Evolutionary conservation across 2,329 filamentous ascomycete species (phyloP).

Genomic region (Fusarium sp.): DNA sequence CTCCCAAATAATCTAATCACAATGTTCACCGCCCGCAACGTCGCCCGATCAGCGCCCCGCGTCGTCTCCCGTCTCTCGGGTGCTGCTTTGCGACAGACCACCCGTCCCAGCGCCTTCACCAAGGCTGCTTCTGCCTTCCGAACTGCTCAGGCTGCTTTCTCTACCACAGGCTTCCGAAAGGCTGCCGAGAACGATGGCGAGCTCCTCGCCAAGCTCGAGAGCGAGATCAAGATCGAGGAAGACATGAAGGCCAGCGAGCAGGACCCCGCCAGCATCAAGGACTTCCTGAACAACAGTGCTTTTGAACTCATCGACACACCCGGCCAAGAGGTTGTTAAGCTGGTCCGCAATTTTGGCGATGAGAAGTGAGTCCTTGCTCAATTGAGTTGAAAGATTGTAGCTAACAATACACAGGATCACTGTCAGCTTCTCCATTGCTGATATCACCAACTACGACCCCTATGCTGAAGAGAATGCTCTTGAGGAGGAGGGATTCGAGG

Average conservation of each 20-base stretch:
- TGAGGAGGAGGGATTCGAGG: constrained; percentile 57
- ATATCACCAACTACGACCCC: constrained; percentile 58
- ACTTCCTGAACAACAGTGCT: constrained; percentile 87
- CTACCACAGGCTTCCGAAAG: constrained; percentile 58
- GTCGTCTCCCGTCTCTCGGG: constrained; percentile 69
- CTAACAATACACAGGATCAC: constrained; percentile 55
- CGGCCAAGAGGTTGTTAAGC: constrained; percentile 88
- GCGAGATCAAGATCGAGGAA: constrained; percentile 86
- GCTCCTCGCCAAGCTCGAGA: constrained; percentile 86
- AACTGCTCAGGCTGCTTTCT: constrained; percentile 62
- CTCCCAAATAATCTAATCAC: constrained; percentile 48
- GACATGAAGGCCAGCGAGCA: constrained; percentile 81
- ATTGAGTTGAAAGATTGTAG: constrained; percentile 20
- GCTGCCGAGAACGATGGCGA: constrained; percentile 77
- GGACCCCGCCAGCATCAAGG: constrained; percentile 81
- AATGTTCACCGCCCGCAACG: constrained; percentile 78
- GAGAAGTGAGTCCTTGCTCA: constrained; percentile 78
- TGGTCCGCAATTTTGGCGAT: constrained; percentile 85
- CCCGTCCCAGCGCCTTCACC: constrained; percentile 64
- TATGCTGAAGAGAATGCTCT: constrained; percentile 56
- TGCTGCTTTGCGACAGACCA: constrained; percentile 64
- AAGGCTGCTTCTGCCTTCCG: constrained; percentile 57
- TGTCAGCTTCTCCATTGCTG: constrained; percentile 59
- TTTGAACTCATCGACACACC: constrained; percentile 86
- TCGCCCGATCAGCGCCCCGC: constrained; percentile 77